Evolutionary conservation across 306 rosid genomes (phyloP), one percentile per base, ranked within the genome.

Genomic region (Mucuna pruriens): DNA sequence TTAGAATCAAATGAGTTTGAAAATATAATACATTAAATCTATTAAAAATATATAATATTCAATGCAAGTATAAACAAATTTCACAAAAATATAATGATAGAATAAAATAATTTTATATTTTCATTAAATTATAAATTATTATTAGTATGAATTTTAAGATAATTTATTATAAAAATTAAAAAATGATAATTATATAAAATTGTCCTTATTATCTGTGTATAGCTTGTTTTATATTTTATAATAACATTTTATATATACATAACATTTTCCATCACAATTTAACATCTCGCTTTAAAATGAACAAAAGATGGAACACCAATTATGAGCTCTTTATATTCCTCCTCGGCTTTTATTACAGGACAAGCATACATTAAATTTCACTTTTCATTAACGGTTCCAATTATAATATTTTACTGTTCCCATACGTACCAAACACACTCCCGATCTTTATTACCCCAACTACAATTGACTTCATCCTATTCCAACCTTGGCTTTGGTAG

Each of bases 381-480:
- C 73, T 82, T 63, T 42, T 36, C 42, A 7, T 19, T 57, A 68
- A 79, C 61, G 25, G 20, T 6, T 58, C 66, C 46, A 45, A 57
- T 76, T 48, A 40, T 68, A 66, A 38, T 51, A 38, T 51, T 7
- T 66, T 15, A 70, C 39, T 29, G 29, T 67, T 75, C 23, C 60
- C 62, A 68, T 57, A 23, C 65, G 85, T 82, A 76, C 26, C 57
- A 82, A 45, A 82, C 85, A 36, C 78, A 60, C 39, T 58, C 42
- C 31, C 16, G 1, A 31, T 62, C 13, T 62, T 62, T 62, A 31
- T 62, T 62, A 13, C 25, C 25, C 46, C 16, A 31, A 5, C 62
- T 29, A 7, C 34, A 11, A 19, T 45, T 78, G 64, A 66, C 68
- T 64, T 31, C 23, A 72, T 33, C 7, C 42, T 20, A 60, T n/a